Evolutionary conservation across 495 filamentous ascomycete species (phyloP), one percentile per base, ranked within the genome.

Genomic region (Gamarada debralockiae): DNA sequence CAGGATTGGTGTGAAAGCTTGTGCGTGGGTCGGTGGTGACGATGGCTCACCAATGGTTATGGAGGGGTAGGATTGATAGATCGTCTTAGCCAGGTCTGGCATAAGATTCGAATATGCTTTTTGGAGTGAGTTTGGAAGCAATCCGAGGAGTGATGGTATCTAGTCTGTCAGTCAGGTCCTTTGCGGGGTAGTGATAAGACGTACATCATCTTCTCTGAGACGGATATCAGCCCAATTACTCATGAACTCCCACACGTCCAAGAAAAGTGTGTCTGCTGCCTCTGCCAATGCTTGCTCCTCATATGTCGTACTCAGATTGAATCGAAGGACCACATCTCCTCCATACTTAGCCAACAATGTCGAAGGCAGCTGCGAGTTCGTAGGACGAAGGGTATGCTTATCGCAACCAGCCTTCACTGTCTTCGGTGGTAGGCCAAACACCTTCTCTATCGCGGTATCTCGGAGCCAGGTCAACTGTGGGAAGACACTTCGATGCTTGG

Each of bases 191-290:
- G 36, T 38, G 48, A 17, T 33, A 55, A 34, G 6, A 71, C 78
- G 57, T 66, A 96, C 84, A 51, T 92, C 84, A 58, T 86, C 84
- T 64, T 89, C 79, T 27, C 85, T 73, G 23, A 97, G 65, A 29
- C 91, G 76, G 25, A 97, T 85, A 67, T 98, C 93, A n/a, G 92
- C 89, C 73, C 83, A 92, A 37, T 89, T 75, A 6, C 84, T 73
- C 3, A 84, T 89, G 46, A 88, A 90, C 15, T 85, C 84, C 93
- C 93, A 98, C 3, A 96, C 82, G 65, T 98, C 93, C 7, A 97
- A 69, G 55, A 91, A 81, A 25, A 97, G 77, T 34, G 84, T 81
- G 40, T 87, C 78, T 8, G 85, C 72, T 14, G 90, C 93, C 51
- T 85, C 76, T 10, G 84, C 80, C 52, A 98, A 71, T 2, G 85